Base-by-base conservation (phyloP, 257 asterid species). In the Plectranthus barbatus region DNA sequence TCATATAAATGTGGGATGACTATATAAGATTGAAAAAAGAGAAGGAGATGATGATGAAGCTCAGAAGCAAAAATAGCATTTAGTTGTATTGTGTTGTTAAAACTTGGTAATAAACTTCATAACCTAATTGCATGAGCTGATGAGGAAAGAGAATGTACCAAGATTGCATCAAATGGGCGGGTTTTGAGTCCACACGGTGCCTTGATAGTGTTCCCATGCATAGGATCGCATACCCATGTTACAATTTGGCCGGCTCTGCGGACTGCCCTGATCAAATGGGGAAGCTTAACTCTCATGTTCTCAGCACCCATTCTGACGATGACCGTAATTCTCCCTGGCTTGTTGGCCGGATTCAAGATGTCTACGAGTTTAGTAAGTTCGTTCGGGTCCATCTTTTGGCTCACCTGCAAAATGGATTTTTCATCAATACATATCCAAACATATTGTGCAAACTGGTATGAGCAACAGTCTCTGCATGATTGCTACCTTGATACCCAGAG, bases 401-500 rank as follows among this genome's bases (percentile, higher is more conserved):
- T 88, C 64, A 83, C 94, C 96, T 88, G 84, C 71, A 80, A 81
- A 14, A 62, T 3, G 8, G 53, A 7, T 42, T 24, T 60, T 56
- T 26, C 31, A 26, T 44, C 29, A 18, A 48, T 46, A 53, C 45
- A 46, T 39, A 37, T 40, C 14, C 15, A n/a, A 59, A 52, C 37
- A 60, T 49, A 3, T 49, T 1, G 47, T 0, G 12, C 12, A 17
- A 48, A 61, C 11, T 45, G 44, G 47, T 46, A 17, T 36, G 3
- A 29, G 9, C 8, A 44, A n/a, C n/a, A n/a, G n/a, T n/a, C n/a
- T n/a, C n/a, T n/a, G n/a, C n/a, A n/a, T n/a, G n/a, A n/a, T n/a
- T n/a, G n/a, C n/a, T n/a, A 88, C 96, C 96, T 88, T 88, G 60
- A 88, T 83, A 49, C 96, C 94, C n/a, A 88, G 83, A 20, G 94